Evolutionary conservation across 345 rosid species (phyloP), one percentile per base, ranked within the genome.

Genomic region (Durio zibethinus): DNA sequence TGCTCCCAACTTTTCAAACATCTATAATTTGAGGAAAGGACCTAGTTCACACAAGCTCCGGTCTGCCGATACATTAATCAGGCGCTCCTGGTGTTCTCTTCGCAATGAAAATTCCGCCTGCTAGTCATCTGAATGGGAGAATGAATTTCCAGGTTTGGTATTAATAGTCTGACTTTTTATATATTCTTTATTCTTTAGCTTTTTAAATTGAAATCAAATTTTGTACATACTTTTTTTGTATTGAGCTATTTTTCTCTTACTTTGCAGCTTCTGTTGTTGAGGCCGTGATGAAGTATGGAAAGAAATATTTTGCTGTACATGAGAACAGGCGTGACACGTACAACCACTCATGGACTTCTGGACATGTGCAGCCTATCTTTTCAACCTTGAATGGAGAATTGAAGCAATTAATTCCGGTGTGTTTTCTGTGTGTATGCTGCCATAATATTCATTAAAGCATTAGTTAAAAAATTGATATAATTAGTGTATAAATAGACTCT

Each of bases 231-330:
- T 65, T 64, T 61, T 61, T 57, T 33, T 29, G n/a, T 78, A 52
- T 77, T 82, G 36, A 36, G 36, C 35, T 72, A 25, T 71, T 64
- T 70, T 77, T 62, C 75, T 79, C 47, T 79, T 81, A 42, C 40
- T 59, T 78, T 90, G 84, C 86, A 96, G 99, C 94, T 73, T 93
- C 99, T 77, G 98, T 96, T 67, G 86, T 91, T 80, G 93, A 83
- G 89, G 91, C 93, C 35, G 97, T 93, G 54, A 80, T 86, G 84
- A 93, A 88, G 84, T 87, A 92, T 75, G 98, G 95, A 73, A 92
- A 88, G 93, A 96, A 92, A 82, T 91, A 88, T 42, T 84, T 82
- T 84, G 71, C 84, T 36, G 78, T 92, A 52, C 97, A 93, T 80
- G 99, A 92, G 80, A 89, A 90, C 81, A 92, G 74, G 79, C 94